Evolutionary conservation across 345 rosid species (phyloP).

Genomic region (Viola odorata): DNA sequence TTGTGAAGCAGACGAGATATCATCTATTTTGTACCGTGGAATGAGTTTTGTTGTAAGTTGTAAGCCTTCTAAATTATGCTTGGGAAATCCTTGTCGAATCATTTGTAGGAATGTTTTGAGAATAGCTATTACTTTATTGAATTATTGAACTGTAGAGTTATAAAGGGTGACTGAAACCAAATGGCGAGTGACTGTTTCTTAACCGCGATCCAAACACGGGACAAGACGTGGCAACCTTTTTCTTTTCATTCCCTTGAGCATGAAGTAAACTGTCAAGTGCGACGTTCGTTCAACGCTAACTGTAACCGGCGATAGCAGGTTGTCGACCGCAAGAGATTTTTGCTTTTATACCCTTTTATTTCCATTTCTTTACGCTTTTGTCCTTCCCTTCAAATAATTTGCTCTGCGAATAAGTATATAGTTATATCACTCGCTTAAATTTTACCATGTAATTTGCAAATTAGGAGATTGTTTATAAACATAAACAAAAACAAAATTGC

Average conservation of each 20-base stretch:
- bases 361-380: too few relatives aligned
- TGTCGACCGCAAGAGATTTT: background rate
- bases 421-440: too few relatives aligned
- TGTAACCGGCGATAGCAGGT: background rate
- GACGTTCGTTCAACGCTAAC: conserved; percentile 5
- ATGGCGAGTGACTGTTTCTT: background rate
- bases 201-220: conserved; percentile 11
- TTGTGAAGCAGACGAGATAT: conserved; percentile 27
- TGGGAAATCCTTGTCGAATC: background rate
- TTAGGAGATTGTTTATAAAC: too few relatives aligned
- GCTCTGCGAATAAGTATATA: too few relatives aligned
- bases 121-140: background rate
- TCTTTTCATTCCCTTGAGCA: background rate
- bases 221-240: background rate
- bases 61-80: background rate
- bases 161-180: background rate
- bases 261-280: conserved; percentile 4
- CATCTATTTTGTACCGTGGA: background rate
- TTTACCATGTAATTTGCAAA: too few relatives aligned
- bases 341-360: background rate
- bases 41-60: background rate
- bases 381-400: too few relatives aligned
- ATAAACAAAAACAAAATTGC: too few relatives aligned
- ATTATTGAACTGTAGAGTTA: too few relatives aligned
- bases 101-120: background rate